Evolutionary conservation across 345 rosid species (phyloP), one percentile per base, ranked within the genome.

Genomic region (Cardamine occulta): DNA sequence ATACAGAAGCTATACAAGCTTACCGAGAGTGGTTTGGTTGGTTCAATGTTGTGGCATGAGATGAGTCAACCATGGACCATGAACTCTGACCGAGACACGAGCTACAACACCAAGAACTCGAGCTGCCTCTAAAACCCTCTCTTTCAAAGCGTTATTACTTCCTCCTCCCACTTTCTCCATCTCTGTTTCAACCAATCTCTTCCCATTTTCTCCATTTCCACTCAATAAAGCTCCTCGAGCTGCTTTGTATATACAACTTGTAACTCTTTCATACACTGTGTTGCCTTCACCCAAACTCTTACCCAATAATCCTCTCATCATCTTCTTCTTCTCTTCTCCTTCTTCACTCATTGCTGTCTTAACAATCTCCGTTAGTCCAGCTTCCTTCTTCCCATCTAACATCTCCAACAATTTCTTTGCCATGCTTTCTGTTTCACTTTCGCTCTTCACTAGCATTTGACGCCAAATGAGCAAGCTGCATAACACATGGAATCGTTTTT

Each of bases 261-360:
- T 85, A 18, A 94, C 92, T 84, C 81, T 90, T 65, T 82, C 86
- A 32, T 90, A 94, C 63, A 94, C 85, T 8, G 92, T 82, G 77
- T 91, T 93, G 52, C 90, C 92, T 32, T 87, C 91, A 67, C 79
- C 90, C 81, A 94, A 81, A 78, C 95, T 88, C 87, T 85, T 94
- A 9, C 82, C 88, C 68, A 94, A 56, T 81, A 85, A 86, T 58
- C 89, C 83, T 61, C 68, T 84, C 91, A 91, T 88, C 58, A 91
- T 74, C 6, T 31, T 82, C 78, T 88, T 89, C 83, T 84, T 84
- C 67, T 68, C 77, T 13, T 73, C 76, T 23, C 53, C 61, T 23
- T 84, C 79, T 68, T 73, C 82, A 23, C 74, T 80, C 69, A 88
- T 81, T 7, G 83, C 74, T 61, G 76, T 59, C 26, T 88, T 87